Conservation (phyloP, 148 eudicot genomes). For the Vaccinium vitisidaea region DNA sequence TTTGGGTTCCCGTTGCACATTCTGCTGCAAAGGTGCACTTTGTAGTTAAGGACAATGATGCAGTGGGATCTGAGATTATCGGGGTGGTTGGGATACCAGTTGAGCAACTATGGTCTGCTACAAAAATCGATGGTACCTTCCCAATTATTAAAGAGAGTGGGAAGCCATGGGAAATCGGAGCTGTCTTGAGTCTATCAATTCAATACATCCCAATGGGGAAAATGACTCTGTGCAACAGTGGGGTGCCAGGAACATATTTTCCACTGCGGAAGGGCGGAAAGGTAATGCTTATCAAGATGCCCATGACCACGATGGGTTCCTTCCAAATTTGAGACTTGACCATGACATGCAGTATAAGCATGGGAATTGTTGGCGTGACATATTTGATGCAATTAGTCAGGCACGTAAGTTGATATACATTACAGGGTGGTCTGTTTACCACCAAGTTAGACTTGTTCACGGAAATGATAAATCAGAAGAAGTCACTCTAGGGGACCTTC, state of each 20-base stretch:
- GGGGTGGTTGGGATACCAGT: slow-evolving; percentile 65
- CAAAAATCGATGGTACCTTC: slow-evolving; percentile 49
- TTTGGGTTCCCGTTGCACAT: slow-evolving; percentile 77
- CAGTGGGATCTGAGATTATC: slow-evolving; percentile 63
- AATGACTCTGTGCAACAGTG: slow-evolving; percentile 45
- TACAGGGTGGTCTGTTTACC: slow-evolving; percentile 92
- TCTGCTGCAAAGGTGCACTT: slow-evolving; percentile 63
- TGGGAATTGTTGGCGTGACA: slow-evolving; percentile 84
- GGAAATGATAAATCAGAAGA: slow-evolving; percentile 33
- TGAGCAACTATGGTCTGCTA: slow-evolving; percentile 42
- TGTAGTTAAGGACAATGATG: slow-evolving; percentile 66
- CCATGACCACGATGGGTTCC: slow-evolving; percentile 58
- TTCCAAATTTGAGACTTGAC: slow-evolving; percentile 66
- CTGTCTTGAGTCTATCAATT: slow-evolving; percentile 52
- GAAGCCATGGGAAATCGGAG: slow-evolving; percentile 51
- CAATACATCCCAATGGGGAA: slow-evolving; percentile 62
- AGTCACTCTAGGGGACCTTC: slow-evolving; percentile 62
- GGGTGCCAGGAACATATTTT: slow-evolving; percentile 81
- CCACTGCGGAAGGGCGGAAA: slow-evolving; percentile 74
- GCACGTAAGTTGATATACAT: slow-evolving; percentile 78
- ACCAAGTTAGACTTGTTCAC: slow-evolving; percentile 61
- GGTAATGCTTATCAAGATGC: slow-evolving; percentile 94
- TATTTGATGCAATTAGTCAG: slow-evolving; percentile 59
- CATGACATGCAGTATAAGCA: slow-evolving; percentile 44
- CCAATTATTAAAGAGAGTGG: slow-evolving; percentile 52